phyloP scores from a whole-genome alignment of 2,329 filamentous ascomycete genomes.

The Botryotinia convoluta region DNA sequence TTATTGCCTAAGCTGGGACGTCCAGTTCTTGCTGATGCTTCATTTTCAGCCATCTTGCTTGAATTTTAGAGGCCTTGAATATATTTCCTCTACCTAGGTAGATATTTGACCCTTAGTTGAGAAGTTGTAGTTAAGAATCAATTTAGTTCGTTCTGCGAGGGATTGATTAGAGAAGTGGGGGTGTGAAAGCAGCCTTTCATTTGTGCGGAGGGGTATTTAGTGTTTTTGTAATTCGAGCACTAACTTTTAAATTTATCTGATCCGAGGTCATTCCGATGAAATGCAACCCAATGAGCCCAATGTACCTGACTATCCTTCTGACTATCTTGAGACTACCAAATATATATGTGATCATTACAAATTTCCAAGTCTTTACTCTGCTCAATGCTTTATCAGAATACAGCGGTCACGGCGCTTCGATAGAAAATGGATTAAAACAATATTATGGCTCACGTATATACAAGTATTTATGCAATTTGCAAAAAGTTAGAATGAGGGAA shows the following conservation, averaged over 20 bases:
- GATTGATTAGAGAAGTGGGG: background rate
- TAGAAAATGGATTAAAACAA: background rate
- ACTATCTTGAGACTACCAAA: background rate
- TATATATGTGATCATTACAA: background rate
- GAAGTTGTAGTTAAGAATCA: background rate
- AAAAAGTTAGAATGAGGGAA: too few relatives aligned
- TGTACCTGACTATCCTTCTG: conserved; percentile 1
- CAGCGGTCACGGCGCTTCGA: background rate
- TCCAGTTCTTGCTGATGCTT: conserved; percentile 23
- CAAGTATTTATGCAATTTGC: too few relatives aligned
- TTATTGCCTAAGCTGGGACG: conserved; percentile 34
- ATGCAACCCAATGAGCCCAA: conserved; percentile 7
- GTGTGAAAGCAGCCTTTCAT: background rate
- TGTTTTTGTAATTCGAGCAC: background rate
- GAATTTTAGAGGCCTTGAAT: background rate
- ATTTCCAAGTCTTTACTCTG: background rate
- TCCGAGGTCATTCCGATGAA: background rate
- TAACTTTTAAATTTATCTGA: background rate
- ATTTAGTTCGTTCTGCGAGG: background rate
- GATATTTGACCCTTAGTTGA: background rate
- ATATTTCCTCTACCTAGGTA: background rate
- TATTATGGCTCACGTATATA: background rate
- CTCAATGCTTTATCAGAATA: background rate
- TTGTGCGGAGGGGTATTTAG: background rate
- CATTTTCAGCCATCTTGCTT: conserved; percentile 10